phyloP scores from a whole-genome alignment of 257 asterid genomes.

The Penstemon barbatus region DNA sequence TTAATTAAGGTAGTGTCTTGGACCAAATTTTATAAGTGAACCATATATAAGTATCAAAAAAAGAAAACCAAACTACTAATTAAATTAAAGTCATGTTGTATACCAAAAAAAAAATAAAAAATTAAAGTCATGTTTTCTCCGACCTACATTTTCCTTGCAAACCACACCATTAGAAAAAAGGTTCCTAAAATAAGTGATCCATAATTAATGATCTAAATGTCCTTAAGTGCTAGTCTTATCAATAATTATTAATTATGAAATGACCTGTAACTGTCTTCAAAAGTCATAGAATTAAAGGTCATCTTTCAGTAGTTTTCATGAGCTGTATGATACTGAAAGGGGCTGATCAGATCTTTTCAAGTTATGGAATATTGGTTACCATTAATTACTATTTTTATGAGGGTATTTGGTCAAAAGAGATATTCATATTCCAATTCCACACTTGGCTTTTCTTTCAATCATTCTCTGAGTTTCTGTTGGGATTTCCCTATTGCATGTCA shows the following conservation, averaged over 20 bases:
- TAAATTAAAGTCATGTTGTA: too few species aligned
- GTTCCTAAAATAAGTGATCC: too few species aligned
- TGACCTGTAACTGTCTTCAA: not conserved
- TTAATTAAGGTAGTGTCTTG: too few species aligned
- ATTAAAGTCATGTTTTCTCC: too few species aligned
- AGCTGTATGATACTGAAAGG: slow-evolving; percentile 15
- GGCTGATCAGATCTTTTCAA: slow-evolving; percentile 4
- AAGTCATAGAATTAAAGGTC: not conserved
- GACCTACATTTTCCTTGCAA: too few species aligned
- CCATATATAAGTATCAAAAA: too few species aligned
- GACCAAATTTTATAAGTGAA: too few species aligned
- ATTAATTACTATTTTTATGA: not conserved
- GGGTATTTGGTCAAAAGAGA: slow-evolving; percentile 27
- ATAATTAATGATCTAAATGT: too few species aligned
- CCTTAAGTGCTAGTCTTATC: not conserved
- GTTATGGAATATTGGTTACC: not conserved
- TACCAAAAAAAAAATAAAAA: too few species aligned
- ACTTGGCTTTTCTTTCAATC: slow-evolving; percentile 5
- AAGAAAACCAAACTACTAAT: too few species aligned
- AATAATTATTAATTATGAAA: not conserved
- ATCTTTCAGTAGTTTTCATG: slow-evolving; percentile 14
- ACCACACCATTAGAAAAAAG: too few species aligned
- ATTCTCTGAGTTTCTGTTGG: slow-evolving; percentile 21
- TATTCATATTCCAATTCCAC: not conserved
- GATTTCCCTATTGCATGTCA: slow-evolving; percentile 20